These are phyloP conservation scores for Xylaria multiplex DNA, from an alignment of 2,329 filamentous ascomycete genomes.

Conservation along the genomic window DNA sequence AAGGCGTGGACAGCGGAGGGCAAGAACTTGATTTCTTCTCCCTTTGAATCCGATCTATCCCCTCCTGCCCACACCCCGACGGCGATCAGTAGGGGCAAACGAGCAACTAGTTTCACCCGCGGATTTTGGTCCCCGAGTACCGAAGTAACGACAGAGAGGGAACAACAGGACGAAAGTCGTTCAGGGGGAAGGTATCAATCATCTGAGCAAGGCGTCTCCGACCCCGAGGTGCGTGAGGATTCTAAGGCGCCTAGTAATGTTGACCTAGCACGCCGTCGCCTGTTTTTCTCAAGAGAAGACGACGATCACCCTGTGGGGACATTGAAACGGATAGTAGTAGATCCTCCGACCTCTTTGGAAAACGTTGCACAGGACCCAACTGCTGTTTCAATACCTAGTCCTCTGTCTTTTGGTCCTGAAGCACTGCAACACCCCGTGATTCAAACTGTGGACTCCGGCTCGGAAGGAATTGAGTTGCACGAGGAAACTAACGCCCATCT, in stretches of 20 bases:
- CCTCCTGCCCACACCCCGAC: slow-evolving; percentile 40
- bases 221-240: background rate
- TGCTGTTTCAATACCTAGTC: background rate
- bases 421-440: background rate
- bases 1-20: slow-evolving; percentile 72
- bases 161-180: background rate
- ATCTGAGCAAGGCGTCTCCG: background rate
- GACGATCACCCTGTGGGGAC: background rate
- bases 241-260: background rate
- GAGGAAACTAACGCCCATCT: background rate
- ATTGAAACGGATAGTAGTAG: background rate
- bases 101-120: slow-evolving; percentile 31
- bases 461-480: background rate
- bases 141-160: background rate
- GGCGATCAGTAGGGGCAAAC: slow-evolving; percentile 39
- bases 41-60: slow-evolving; percentile 47
- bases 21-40: slow-evolving; percentile 54
- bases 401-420: background rate
- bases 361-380: background rate
- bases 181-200: background rate
- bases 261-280: background rate
- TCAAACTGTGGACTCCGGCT: background rate
- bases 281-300: background rate
- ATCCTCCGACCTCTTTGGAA: background rate
- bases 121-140: slow-evolving; percentile 20